phyloP scores from a whole-genome alignment of 192 early-diverging fungal genomes.

The Umbelopsis ramanniana region DNA sequence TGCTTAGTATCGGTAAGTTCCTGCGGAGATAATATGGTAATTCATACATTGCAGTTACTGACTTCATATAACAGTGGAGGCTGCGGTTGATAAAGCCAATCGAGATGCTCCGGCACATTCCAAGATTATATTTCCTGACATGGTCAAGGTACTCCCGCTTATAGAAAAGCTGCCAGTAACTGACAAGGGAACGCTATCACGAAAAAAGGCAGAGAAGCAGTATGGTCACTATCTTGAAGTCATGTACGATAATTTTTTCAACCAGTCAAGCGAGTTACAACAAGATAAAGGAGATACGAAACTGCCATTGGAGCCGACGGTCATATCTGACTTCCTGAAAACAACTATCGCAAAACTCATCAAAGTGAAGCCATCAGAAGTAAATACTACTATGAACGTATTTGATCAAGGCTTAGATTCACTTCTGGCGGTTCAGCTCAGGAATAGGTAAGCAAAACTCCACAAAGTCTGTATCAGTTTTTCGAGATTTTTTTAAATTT shows the following conservation, averaged over 20 bases:
- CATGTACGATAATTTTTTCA: slow-evolving; percentile 57
- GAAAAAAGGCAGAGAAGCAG: slow-evolving; percentile 49
- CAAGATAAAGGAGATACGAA: background rate
- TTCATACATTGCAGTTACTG: background rate
- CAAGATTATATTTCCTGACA: slow-evolving; percentile 23
- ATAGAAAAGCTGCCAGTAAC: slow-evolving; percentile 24
- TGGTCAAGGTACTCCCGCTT: slow-evolving; percentile 34
- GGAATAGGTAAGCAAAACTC: slow-evolving; percentile 15
- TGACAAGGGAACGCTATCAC: slow-evolving; percentile 34
- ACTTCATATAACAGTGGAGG: background rate
- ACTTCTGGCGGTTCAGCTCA: slow-evolving; percentile 28
- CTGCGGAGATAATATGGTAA: too few relatives aligned
- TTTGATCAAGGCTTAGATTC: slow-evolving; percentile 40
- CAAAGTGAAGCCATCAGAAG: background rate
- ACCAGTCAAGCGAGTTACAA: background rate
- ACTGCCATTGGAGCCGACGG: background rate
- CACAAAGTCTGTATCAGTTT: background rate
- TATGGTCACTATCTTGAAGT: slow-evolving; percentile 54
- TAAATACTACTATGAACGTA: slow-evolving; percentile 11
- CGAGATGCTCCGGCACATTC: slow-evolving; percentile 28
- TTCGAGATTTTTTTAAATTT: background rate
- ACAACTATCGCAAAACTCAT: slow-evolving; percentile 21
- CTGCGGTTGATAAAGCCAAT: slow-evolving; percentile 33
- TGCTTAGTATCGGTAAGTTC: background rate
- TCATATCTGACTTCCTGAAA: slow-evolving; percentile 19